Percentiles rank a stretch among this genome's conserved stretches.
These are phyloP conservation scores for Candida ficus DNA, from an alignment of 805 yeast genomes.

Conservation along the genomic window DNA sequence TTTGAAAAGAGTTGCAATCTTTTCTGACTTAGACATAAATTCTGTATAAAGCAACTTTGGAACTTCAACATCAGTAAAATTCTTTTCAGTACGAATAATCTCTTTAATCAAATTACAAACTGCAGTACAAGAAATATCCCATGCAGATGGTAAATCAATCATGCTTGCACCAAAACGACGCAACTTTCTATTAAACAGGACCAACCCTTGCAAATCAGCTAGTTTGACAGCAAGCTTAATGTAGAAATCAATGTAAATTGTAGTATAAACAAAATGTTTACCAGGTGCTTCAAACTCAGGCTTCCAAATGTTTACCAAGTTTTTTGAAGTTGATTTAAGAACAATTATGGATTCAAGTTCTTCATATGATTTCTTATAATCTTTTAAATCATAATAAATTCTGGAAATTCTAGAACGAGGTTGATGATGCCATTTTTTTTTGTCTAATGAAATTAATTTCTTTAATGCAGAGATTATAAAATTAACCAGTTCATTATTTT, in stretches of 20 bases:
- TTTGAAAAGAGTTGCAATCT: conserved; percentile 22
- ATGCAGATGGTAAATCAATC: conserved; percentile 55
- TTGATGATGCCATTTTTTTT: conserved; percentile 88
- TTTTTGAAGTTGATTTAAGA: conserved; percentile 61
- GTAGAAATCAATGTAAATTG: conserved; percentile 61
- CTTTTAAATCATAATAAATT: conserved; percentile 47
- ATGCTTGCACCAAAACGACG: conserved; percentile 75
- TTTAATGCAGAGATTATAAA: conserved; percentile 45
- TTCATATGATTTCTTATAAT: conserved; percentile 48
- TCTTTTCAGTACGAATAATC: conserved; percentile 36
- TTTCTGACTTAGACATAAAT: conserved; percentile 36
- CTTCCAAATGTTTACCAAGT: conserved; percentile 84
- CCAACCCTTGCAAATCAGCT: conserved; percentile 54
- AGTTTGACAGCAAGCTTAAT: conserved; percentile 48
- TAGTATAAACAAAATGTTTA: conserved; percentile 77
- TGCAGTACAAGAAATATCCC: conserved; percentile 57
- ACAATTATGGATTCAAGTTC: conserved; percentile 63
- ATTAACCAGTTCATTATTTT: conserved; percentile 18
- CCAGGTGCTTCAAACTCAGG: conserved; percentile 92
- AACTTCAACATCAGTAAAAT: conserved; percentile 49
- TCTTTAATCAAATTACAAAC: conserved; percentile 48
- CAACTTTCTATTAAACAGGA: conserved; percentile 63
- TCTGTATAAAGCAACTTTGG: conserved; percentile 38
- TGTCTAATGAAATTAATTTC: conserved; percentile 53
- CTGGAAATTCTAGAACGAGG: conserved; percentile 70